Evolutionary conservation across 2,329 filamentous ascomycete species (phyloP).

Genomic region (Curvularia sp.): DNA sequence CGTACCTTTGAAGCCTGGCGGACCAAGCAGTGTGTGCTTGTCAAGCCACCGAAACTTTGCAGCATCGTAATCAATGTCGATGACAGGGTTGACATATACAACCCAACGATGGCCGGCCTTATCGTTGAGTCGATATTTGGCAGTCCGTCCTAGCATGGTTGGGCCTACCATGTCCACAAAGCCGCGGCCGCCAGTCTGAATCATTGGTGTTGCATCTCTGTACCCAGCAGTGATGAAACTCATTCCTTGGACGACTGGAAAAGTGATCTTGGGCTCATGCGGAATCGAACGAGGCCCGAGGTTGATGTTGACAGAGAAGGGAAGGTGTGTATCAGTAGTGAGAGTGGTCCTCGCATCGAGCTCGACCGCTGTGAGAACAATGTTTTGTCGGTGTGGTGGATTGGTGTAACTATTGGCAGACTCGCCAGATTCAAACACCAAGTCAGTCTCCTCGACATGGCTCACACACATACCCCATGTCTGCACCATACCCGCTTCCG

Average conservation of each 20-base stretch:
- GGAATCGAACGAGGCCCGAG: slow-evolving; percentile 62
- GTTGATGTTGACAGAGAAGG: slow-evolving; percentile 71
- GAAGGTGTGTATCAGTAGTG: slow-evolving; percentile 60
- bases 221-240: slow-evolving; percentile 83
- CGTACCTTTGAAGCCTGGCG: slow-evolving; percentile 73
- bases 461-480: slow-evolving; percentile 18
- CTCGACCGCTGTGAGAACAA: slow-evolving; percentile 80
- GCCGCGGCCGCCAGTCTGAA: slow-evolving; percentile 74
- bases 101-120: slow-evolving; percentile 75
- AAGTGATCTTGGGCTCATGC: slow-evolving; percentile 68
- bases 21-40: slow-evolving; percentile 69
- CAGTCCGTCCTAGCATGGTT: slow-evolving; percentile 66
- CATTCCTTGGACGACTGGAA: slow-evolving; percentile 90
- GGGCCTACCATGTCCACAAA: slow-evolving; percentile 71
- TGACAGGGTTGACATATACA: slow-evolving; percentile 70
- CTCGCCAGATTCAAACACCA: slow-evolving; percentile 65
- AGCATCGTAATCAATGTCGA: slow-evolving; percentile 61
- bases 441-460: slow-evolving; percentile 72
- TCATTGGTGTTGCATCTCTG: slow-evolving; percentile 69
- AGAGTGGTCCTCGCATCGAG: slow-evolving; percentile 67
- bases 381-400: slow-evolving; percentile 76
- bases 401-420: slow-evolving; percentile 68
- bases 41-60: slow-evolving; percentile 70
- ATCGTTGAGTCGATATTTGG: slow-evolving; percentile 77
- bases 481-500: slow-evolving; percentile 66